Conservation (phyloP, 78 protist species). For the Protostelium mycophagum region DNA sequence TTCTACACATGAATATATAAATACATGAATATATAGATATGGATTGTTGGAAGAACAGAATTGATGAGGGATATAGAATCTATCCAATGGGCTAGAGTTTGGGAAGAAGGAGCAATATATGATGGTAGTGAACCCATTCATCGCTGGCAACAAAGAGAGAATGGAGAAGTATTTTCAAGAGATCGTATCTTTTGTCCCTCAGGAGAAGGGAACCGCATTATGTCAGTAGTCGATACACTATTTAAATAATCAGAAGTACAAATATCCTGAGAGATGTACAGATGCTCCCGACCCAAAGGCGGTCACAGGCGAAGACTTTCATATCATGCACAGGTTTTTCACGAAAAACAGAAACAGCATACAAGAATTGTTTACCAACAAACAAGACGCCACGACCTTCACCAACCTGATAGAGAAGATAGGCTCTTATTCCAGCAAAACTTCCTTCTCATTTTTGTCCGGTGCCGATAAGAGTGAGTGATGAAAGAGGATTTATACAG, state of each 20-base stretch:
- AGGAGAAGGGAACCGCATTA: not conserved
- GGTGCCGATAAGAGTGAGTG: not conserved
- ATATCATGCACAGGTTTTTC: not conserved
- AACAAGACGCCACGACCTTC: not conserved
- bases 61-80: conserved; percentile 16
- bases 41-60: not conserved
- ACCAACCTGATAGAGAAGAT: not conserved
- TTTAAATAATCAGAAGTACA: too few relatives aligned
- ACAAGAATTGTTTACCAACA: not conserved
- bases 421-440: not conserved
- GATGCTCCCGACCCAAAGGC: not conserved
- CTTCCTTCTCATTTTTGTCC: not conserved
- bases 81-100: conserved; percentile 64
- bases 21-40: too few relatives aligned
- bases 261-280: too few relatives aligned
- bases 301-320: not conserved
- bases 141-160: conserved; percentile 26
- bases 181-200: not conserved
- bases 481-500: not conserved
- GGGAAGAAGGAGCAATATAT: conserved; percentile 67
- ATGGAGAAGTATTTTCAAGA: conserved; percentile 55
- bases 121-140: conserved; percentile 64
- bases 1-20: not conserved
- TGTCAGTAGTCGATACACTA: not conserved
- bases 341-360: not conserved